Base-by-base conservation (phyloP, 1,284 basidiomycete genomes). In the Porogramme epimiltina region DNA sequence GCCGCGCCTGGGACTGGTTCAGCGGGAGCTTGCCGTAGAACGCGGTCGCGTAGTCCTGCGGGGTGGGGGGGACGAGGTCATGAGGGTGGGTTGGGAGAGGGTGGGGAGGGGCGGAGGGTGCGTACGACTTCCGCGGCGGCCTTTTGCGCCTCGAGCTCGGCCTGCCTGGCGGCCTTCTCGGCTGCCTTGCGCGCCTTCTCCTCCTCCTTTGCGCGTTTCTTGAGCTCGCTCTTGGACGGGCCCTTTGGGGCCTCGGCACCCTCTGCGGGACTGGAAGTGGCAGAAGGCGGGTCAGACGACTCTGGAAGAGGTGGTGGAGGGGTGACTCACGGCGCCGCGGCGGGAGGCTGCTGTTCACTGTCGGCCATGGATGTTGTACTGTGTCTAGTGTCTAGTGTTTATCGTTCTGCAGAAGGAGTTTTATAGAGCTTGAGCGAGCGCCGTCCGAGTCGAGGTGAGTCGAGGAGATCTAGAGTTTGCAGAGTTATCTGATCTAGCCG, bases 181-280 rank as follows among this genome's bases (percentile, higher is more conserved):
- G 89, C 90, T 4, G 89, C 91, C 71, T 94, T 95, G 71, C 89
- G 90, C 22, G 89, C 91, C 67, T 99, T 98, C 72, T 97, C 94
- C 18, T 88, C 90, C 56, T 91, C 89, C 71, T 96, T 97, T 25
- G 91, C 91, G 28, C 87, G 83, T 75, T 95, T 97, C 78, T 98
- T 98, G 58, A 95, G 74, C 66, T 96, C 94, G 67, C 81, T 93
- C 75, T 98, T 98, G 53, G 89, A 88, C 6, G 89, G 71, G 56
- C 45, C 68, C 68, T 63, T 74, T 62, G 56, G 37, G 26, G 54
- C 58, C 63, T 73, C 58, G 59, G 69, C 54, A 62, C 69, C 53
- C 60, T 77, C 54, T 70, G 79, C 47, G 66, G 50, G 73, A 26
- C 64, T 62, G 16, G 9, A 16, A 22, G 40, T 22, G 44, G 22